Percentiles rank a stretch among this genome's conserved stretches.
phyloP scores from a whole-genome alignment of 768 basidiomycete genomes.

The Obba rivulosa region DNA sequence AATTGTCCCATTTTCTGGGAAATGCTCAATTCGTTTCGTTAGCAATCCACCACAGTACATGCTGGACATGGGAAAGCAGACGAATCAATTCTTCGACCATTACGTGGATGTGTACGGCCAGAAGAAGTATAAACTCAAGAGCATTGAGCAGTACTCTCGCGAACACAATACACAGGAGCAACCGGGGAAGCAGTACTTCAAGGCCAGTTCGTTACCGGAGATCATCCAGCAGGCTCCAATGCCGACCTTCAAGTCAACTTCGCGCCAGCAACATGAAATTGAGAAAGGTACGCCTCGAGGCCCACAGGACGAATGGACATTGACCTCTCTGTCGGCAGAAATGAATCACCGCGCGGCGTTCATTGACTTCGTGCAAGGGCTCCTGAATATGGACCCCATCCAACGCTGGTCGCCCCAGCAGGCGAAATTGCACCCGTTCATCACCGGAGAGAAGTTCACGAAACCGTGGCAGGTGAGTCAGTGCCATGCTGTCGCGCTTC shows the following conservation, averaged over 20 bases:
- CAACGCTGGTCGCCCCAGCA: constrained; percentile 98
- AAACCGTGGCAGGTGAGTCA: constrained; percentile 69
- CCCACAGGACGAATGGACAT: neutral
- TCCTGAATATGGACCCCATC: constrained; percentile 91
- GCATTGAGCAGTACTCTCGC: constrained; percentile 89
- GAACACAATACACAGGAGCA: constrained; percentile 96
- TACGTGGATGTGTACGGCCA: constrained; percentile 69
- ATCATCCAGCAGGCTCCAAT: constrained; percentile 97
- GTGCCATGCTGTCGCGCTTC: neutral
- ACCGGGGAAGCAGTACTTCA: constrained; percentile 98
- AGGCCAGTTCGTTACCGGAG: constrained; percentile 87
- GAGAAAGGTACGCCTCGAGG: constrained; percentile 68
- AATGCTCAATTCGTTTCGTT: constrained; percentile 4
- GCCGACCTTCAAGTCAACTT: constrained; percentile 72
- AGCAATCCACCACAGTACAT: constrained; percentile 90
- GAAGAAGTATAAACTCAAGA: constrained; percentile 85
- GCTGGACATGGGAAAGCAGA: constrained; percentile 95
- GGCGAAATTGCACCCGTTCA: constrained; percentile 93
- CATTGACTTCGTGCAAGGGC: constrained; percentile 95
- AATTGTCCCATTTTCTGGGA: neutral
- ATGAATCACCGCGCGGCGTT: constrained; percentile 91
- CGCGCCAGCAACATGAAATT: constrained; percentile 68
- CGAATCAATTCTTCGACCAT: constrained; percentile 86
- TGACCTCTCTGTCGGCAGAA: constrained; percentile 44
- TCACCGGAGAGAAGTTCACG: constrained; percentile 93